A percentile compares a stretch with the other conserved stretches of the same genome.
Conservation (phyloP, 352 stramenopile genomes). For the Phytophthora melonis region DNA sequence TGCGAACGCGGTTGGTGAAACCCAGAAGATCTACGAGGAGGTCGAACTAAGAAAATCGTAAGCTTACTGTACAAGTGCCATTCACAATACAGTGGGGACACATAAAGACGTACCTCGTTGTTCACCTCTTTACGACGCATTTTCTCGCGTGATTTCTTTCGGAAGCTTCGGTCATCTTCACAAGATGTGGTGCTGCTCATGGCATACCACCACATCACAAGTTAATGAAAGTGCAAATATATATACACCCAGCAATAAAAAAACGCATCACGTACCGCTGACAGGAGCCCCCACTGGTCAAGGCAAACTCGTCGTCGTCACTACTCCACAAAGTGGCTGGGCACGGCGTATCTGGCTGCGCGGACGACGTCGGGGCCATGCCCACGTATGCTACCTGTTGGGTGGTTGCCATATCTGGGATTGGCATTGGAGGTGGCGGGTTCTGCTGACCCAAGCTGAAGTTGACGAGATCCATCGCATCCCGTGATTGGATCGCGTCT, state of each 20-base stretch:
- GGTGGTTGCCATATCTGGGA: not conserved
- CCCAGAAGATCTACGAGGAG: conserved; percentile 63
- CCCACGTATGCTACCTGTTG: not conserved
- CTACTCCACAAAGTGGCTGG: conserved; percentile 36
- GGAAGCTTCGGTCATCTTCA: conserved; percentile 62
- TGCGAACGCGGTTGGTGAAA: conserved; percentile 62
- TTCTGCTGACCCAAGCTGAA: conserved; percentile 44
- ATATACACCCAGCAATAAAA: not conserved
- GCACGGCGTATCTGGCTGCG: conserved; percentile 9
- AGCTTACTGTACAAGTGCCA: too few relatives aligned
- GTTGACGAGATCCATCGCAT: conserved; percentile 44
- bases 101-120: conserved; percentile 49
- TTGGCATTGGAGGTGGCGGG: not conserved
- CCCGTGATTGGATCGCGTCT: conserved; percentile 21
- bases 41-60: conserved; percentile 50
- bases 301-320: conserved; percentile 27
- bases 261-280: conserved; percentile 41
- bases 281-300: not conserved
- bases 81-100: not conserved
- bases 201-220: conserved; percentile 31
- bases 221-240: not conserved
- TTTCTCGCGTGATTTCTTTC: conserved; percentile 77
- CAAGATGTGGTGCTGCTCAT: conserved; percentile 24
- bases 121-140: conserved; percentile 78
- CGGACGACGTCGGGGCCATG: not conserved